Conservation (phyloP, 352 stramenopile species). For the Pythium biforme region DNA sequence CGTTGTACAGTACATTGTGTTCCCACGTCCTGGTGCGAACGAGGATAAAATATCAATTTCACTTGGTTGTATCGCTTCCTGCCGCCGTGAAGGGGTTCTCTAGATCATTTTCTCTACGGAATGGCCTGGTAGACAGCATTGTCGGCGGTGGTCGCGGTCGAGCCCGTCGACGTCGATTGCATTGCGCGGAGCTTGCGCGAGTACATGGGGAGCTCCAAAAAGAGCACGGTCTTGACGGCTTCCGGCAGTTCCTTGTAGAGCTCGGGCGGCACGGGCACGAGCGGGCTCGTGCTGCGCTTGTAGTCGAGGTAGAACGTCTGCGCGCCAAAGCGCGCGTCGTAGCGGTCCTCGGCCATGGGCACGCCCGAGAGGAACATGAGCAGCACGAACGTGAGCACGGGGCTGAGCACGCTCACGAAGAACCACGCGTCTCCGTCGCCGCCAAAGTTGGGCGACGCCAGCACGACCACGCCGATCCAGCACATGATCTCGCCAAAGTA, state of each 20-base stretch:
- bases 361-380: constrained; percentile 71
- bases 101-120: too few species aligned
- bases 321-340: constrained; percentile 60
- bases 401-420: constrained; percentile 47
- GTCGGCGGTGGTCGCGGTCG: constrained; percentile 6
- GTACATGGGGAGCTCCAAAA: constrained; percentile 57
- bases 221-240: constrained; percentile 43
- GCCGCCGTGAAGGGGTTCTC: not conserved
- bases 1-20: too few species aligned
- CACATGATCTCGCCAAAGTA: constrained; percentile 93
- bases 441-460: constrained; percentile 44
- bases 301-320: constrained; percentile 61
- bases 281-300: constrained; percentile 57
- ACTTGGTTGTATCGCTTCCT: too few species aligned
- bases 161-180: constrained; percentile 18
- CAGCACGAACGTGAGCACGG: constrained; percentile 55
- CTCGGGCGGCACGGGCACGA: constrained; percentile 49
- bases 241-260: constrained; percentile 40
- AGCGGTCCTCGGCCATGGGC: constrained; percentile 60
- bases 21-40: too few species aligned
- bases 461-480: constrained; percentile 66
- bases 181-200: constrained; percentile 50
- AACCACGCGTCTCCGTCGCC: constrained; percentile 36
- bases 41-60: too few species aligned
- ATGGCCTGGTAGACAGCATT: constrained; percentile 23